These are phyloP conservation scores for Wakefieldia striispora DNA, from an alignment of 768 basidiomycete species.

Conservation along the genomic window DNA sequence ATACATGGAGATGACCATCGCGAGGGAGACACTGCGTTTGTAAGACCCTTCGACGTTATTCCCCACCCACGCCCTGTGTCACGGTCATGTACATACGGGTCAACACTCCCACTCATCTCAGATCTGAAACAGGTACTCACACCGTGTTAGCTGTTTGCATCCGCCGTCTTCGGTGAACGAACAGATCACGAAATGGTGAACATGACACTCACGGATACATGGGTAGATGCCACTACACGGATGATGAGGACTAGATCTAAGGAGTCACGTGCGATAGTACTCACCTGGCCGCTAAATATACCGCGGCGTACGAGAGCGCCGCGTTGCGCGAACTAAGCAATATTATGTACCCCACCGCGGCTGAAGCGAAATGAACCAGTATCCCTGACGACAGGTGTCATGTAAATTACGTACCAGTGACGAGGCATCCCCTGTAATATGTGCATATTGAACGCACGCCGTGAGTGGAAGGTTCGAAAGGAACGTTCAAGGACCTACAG, in stretches of 20 bases:
- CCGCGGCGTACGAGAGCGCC: slow-evolving; percentile 68
- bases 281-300: slow-evolving; percentile 68
- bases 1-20: slow-evolving; percentile 66
- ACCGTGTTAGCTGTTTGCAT: slow-evolving; percentile 51
- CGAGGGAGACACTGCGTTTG: slow-evolving; percentile 70
- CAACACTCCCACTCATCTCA: not conserved
- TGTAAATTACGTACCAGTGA: slow-evolving; percentile 19
- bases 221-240: slow-evolving; percentile 71
- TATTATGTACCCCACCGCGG: slow-evolving; percentile 66
- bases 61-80: slow-evolving; percentile 48
- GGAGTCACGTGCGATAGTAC: slow-evolving; percentile 19
- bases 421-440: slow-evolving; percentile 23
- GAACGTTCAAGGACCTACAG: slow-evolving; percentile 41
- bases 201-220: slow-evolving; percentile 52
- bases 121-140: slow-evolving; percentile 32
- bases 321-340: slow-evolving; percentile 60
- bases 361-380: slow-evolving; percentile 28
- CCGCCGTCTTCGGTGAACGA: not conserved
- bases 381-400: not conserved
- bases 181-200: not conserved
- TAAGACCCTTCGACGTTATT: slow-evolving; percentile 77
- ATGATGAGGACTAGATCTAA: not conserved
- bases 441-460: not conserved
- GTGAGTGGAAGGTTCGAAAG: not conserved
- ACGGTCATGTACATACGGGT: not conserved